phyloP scores from a whole-genome alignment of 805 yeast species.

The Wickerhamiella sergipiensis region DNA sequence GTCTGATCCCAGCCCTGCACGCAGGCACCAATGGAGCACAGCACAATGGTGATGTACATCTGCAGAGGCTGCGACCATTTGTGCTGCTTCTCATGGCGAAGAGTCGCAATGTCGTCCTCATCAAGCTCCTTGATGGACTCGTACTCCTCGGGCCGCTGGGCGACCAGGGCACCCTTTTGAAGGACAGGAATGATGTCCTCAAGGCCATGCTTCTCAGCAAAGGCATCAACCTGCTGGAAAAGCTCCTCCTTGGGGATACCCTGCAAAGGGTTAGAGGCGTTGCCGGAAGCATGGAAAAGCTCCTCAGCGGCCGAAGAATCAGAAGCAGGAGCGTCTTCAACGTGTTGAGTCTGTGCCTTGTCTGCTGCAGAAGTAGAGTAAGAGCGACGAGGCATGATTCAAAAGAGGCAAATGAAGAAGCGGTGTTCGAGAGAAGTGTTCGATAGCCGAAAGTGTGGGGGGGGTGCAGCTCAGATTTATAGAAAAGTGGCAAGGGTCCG shows the following conservation, averaged over 20 bases:
- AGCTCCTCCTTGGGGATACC: conserved; percentile 16
- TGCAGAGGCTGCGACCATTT: conserved; percentile 32
- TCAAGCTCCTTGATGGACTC: conserved; percentile 16
- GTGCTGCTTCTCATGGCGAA: conserved; percentile 34
- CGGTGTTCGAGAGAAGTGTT: too few relatives aligned
- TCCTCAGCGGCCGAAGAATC: background rate
- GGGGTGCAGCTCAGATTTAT: background rate
- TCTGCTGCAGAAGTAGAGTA: background rate
- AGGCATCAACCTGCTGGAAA: conserved; percentile 15
- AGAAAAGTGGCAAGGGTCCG: background rate
- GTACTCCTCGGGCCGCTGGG: conserved; percentile 28
- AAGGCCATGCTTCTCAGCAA: conserved; percentile 14
- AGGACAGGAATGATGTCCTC: conserved; percentile 13
- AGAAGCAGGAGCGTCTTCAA: background rate
- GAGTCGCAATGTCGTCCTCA: conserved; percentile 19
- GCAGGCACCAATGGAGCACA: conserved; percentile 53
- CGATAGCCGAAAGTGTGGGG: background rate
- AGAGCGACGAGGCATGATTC: background rate
- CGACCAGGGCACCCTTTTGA: conserved; percentile 38
- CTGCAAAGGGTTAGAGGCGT: conserved; percentile 17
- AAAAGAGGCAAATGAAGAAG: background rate
- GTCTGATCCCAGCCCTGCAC: conserved; percentile 66
- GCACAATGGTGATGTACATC: conserved; percentile 35
- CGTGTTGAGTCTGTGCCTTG: conserved; percentile 1
- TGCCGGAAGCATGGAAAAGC: background rate